Evolutionary conservation across 139 green algal species (phyloP), one percentile per base, ranked within the genome.

Genomic region (Chara braunii): DNA sequence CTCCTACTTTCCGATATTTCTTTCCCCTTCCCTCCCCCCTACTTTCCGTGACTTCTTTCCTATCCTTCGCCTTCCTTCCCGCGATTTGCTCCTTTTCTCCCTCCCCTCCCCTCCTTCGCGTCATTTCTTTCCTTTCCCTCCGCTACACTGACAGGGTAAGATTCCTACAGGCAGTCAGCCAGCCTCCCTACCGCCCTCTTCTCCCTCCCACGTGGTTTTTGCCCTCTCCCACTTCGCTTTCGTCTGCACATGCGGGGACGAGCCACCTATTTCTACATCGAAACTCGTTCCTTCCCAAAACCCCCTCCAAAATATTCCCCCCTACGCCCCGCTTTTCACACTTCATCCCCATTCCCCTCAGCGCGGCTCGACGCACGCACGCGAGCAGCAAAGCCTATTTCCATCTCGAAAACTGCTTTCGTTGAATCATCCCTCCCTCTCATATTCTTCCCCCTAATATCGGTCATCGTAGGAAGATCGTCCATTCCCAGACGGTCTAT

Each of bases 201-300:
- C 8, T 55, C 33, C 45, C 8, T 5, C 7, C 14, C 8, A 14
- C 6, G 33, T 5, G 35, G 8, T 6, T 40, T 40, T 55, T 7
- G 45, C 7, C 5, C 8, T 5, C 33, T 55, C 45, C 33, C 33
- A 30, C 8, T 63, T 26, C 8, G 14, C 31, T 8, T 22, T 30
- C 8, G 7, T 63, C 53, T 35, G 53, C 53, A 57, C 36, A 48
- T 51, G 50, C 53, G 50, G 30, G 7, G 30, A 37, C 40, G 53
- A 60, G 28, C 40, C 5, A 48, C 6, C 53, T 14, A 60, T 48
- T 35, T 63, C 26, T 7, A 48, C 34, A 7, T 48, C 32, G 14
- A 63, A 59, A 60, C 40, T 51, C 53, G 7, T 51, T n/a, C n/a
- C n/a, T n/a, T n/a, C n/a, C n/a, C n/a, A n/a, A n/a, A n/a, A n/a